Base-by-base conservation (phyloP, 805 yeast genomes). In the Debaryomyces prosopidis region DNA sequence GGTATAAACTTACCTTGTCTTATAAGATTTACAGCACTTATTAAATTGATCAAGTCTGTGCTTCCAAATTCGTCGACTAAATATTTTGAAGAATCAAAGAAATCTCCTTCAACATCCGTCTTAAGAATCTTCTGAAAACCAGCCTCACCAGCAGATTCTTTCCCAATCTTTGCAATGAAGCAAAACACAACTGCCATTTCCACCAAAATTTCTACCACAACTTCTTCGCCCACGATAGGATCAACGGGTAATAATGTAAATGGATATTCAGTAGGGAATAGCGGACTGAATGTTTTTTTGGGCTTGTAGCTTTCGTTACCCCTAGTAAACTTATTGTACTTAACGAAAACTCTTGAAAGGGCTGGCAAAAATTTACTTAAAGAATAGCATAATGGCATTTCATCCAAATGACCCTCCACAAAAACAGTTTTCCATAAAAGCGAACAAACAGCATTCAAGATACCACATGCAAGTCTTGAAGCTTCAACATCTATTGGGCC, bases 251-350 rank as follows among this genome's bases (percentile, higher is more conserved):
- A 57, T 36, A 81, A 84, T 39, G 67, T 66, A 57, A 85, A 84
- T 14, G 96, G 96, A 55, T 77, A 80, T 12, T 66, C 62, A 23
- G 74, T 71, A 7, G 94, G 96, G 69, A 89, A 90, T 34, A 88
- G 65, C 20, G 72, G 75, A 0, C 89, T 83, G 57, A 84, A 86
- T 0, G 81, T 75, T 66, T 89, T 77, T 64, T 79, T 82, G 30
- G 82, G 78, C 47, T 74, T 75, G 63, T 79, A 78, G 43, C 71
- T 68, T 15, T 73, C 77, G 45, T 71, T 68, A 18, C 68, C 62
- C 47, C 73, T 62, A 59, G 82, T 69, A 60, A 62, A 74, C 53
- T 75, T 76, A 65, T 81, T 75, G 56, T 78, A 75, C 54, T 73
- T 75, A 48, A 75, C 66, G 49, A 85, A 77, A 2, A 80, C 65